Base-by-base conservation (phyloP, 352 stramenopile genomes). In the Phytophthora litchii region DNA sequence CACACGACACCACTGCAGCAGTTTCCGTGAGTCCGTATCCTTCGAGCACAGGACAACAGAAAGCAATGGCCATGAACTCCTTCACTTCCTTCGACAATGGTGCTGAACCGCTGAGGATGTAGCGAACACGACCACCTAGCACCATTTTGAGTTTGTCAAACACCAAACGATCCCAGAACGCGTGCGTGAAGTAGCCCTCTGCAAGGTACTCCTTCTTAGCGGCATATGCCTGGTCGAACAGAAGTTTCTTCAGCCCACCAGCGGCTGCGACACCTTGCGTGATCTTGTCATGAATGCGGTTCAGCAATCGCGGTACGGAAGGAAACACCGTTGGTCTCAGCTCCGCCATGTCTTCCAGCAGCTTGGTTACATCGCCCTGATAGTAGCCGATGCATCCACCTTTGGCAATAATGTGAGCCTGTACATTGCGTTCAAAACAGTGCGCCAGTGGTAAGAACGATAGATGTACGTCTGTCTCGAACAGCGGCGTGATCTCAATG, bases 11-110 rank as follows among this genome's bases (percentile, higher is more conserved):
- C 35, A 81, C 80, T 4, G 89, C 93, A 35, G 84, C 77, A 46
- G 90, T 97, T 72, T 98, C 96, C 0, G 92, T 98, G 67, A 98
- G 87, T 7, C 94, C 96, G 52, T 98, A 98, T 40, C 95, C 95
- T 67, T 98, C 91, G 9, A 97, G 60, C 7, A 98, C 88, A 12
- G 80, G 81, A 19, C 89, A 85, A 43, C 85, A 90, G 38, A 98
- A 86, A 3, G 94, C 75, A 54, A 95, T 89, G 23, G 95, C 83
- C 65, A 98, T 94, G 71, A 98, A 98, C 31, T 88, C 88, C 84
- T 98, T 96, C 19, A 98, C 92, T 29, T 91, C 84, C 36, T 85
- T 72, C 14, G 85, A 85, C 44, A 98, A 70, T 3, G 95, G 93
- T 4, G 96, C 96, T 1, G 89, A 97, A 21, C 94, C 96, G 31